Conservation (phyloP, 2,329 filamentous ascomycete species). For the Graphilbum fragrans region DNA sequence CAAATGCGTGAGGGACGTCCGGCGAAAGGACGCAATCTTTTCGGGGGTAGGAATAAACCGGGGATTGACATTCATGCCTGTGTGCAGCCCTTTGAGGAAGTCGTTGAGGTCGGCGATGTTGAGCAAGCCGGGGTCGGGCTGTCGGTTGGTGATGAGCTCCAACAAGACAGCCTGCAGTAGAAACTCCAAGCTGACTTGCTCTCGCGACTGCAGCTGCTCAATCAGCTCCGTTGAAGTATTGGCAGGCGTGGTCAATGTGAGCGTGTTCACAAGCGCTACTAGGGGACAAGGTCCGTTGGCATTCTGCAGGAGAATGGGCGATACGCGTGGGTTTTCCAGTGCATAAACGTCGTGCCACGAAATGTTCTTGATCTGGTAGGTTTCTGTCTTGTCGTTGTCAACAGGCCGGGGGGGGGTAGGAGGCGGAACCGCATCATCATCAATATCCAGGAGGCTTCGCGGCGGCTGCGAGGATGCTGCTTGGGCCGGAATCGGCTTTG, state of each 20-base stretch:
- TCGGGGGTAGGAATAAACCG: slow-evolving; percentile 56
- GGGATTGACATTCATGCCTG: slow-evolving; percentile 97
- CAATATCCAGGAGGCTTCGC: slow-evolving; percentile 12
- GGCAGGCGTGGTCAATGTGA: slow-evolving; percentile 69
- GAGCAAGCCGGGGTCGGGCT: slow-evolving; percentile 55
- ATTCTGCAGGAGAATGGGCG: slow-evolving; percentile 85
- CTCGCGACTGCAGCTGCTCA: slow-evolving; percentile 64
- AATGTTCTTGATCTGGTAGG: slow-evolving; percentile 87
- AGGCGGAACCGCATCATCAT: slow-evolving; percentile 12
- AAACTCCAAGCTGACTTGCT: slow-evolving; percentile 78
- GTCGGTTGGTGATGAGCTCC: slow-evolving; percentile 71
- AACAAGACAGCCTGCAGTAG: slow-evolving; percentile 86
- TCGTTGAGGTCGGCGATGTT: slow-evolving; percentile 80
- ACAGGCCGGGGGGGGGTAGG: slow-evolving; percentile 26
- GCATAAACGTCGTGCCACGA: slow-evolving; percentile 62
- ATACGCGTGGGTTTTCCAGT: slow-evolving; percentile 53
- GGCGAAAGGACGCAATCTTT: slow-evolving; percentile 32
- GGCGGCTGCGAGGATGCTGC: slow-evolving; percentile 10
- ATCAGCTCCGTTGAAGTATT: slow-evolving; percentile 58
- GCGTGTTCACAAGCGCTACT: slow-evolving; percentile 82
- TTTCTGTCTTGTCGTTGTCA: slow-evolving; percentile 48
- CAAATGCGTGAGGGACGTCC: slow-evolving; percentile 39
- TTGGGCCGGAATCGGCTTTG: background rate
- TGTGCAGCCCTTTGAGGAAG: slow-evolving; percentile 81
- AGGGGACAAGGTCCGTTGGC: slow-evolving; percentile 89